Evolutionary conservation across 2,329 filamentous ascomycete species (phyloP).

Genomic region (Fusarium nygamai): DNA sequence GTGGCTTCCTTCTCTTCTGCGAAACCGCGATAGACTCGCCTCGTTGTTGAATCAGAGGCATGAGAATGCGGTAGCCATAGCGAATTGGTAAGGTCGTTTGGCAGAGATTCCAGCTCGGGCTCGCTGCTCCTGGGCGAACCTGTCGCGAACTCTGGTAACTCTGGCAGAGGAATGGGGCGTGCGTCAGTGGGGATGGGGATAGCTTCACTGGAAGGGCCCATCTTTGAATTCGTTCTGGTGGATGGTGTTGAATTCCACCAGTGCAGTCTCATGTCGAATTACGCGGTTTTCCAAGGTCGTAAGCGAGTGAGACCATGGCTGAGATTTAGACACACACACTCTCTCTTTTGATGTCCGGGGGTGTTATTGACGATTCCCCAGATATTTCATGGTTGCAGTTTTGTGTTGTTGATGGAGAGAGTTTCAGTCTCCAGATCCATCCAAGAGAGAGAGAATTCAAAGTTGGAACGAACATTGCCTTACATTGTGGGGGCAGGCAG

Average conservation of each 20-base stretch:
- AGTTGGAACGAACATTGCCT: background rate
- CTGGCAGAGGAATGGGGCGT: slow-evolving; percentile 26
- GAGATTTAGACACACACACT: background rate
- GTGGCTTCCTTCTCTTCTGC: slow-evolving; percentile 33
- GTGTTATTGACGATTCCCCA: background rate
- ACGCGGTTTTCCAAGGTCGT: slow-evolving; percentile 13
- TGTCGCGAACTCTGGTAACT: slow-evolving; percentile 26
- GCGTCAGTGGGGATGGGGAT: slow-evolving; percentile 27
- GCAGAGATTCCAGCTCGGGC: slow-evolving; percentile 17
- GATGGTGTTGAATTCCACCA: slow-evolving; percentile 31
- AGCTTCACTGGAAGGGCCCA: slow-evolving; percentile 21
- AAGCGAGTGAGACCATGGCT: slow-evolving; percentile 29
- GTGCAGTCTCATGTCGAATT: slow-evolving; percentile 29
- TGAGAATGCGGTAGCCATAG: slow-evolving; percentile 29
- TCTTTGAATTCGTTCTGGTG: slow-evolving; percentile 11
- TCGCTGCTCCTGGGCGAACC: slow-evolving; percentile 1
- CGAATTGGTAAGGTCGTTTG: slow-evolving; percentile 11
- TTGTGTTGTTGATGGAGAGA: background rate
- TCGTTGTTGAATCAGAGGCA: slow-evolving; percentile 26
- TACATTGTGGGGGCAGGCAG: slow-evolving; percentile 8
- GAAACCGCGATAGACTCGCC: slow-evolving; percentile 31
- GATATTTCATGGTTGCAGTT: background rate
- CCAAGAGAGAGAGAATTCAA: background rate
- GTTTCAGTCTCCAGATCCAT: background rate
- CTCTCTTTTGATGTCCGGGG: background rate